Evolutionary conservation across 2,329 filamentous ascomycete genomes (phyloP).

Genomic region (Aspergillus ustus): DNA sequence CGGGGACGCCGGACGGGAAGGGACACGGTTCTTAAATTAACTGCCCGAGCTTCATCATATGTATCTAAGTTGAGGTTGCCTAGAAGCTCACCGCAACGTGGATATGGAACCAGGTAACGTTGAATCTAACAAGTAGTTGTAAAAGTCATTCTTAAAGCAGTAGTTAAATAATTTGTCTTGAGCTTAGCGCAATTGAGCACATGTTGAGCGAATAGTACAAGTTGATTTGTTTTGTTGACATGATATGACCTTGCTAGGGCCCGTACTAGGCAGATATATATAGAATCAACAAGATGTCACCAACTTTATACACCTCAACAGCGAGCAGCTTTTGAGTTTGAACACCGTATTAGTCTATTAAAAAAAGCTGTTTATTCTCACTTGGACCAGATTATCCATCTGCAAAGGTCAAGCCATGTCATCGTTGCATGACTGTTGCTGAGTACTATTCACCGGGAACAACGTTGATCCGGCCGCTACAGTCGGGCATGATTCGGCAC

Average conservation of each 20-base stretch:
- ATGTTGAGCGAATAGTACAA: neutral
- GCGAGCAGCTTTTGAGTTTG: too few relatives aligned
- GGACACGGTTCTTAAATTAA: constrained; percentile 75
- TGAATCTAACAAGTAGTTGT: neutral
- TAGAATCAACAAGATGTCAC: too few relatives aligned
- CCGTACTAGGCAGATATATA: too few relatives aligned
- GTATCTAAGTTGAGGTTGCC: constrained; percentile 68
- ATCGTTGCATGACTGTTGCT: too few relatives aligned
- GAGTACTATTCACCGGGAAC: neutral
- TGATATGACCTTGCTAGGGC: too few relatives aligned
- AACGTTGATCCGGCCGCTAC: constrained; percentile 10
- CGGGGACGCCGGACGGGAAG: constrained; percentile 74
- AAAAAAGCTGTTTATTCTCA: too few relatives aligned
- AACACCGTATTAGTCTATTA: too few relatives aligned
- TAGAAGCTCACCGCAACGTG: neutral
- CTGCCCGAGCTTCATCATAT: constrained; percentile 72
- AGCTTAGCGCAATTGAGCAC: neutral
- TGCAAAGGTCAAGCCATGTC: too few relatives aligned
- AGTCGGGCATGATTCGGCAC: constrained; percentile 19
- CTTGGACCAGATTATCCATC: too few relatives aligned
- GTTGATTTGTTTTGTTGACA: too few relatives aligned
- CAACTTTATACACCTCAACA: too few relatives aligned
- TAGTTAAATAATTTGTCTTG: neutral
- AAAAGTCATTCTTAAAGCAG: neutral
- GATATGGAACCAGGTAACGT: neutral